A percentile compares a stretch with the other conserved stretches of the same genome.
phyloP scores from a whole-genome alignment of 78 protist species.

The Fonticula alba region DNA sequence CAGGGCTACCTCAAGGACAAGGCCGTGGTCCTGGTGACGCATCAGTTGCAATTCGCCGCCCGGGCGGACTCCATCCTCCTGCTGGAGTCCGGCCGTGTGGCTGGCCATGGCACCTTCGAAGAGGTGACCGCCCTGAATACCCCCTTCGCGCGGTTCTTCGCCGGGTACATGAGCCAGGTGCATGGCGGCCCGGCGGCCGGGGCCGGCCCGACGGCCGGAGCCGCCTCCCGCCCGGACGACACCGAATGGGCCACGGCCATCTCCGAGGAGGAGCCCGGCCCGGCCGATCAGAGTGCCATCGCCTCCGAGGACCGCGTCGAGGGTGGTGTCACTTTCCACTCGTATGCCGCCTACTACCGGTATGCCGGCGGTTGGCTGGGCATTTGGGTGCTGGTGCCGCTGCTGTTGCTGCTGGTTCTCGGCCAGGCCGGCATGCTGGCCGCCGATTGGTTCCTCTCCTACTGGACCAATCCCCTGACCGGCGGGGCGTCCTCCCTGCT shows the following conservation, averaged over 20 bases:
- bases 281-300: too few relatives aligned
- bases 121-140: too few relatives aligned
- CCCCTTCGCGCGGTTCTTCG: too few relatives aligned
- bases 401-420: background rate
- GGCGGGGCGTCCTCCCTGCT: too few relatives aligned
- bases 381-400: slow-evolving; percentile 4
- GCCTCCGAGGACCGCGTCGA: too few relatives aligned
- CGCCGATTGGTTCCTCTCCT: background rate
- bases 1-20: slow-evolving; percentile 22
- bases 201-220: too few relatives aligned
- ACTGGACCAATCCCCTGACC: background rate
- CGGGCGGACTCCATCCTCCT: slow-evolving; percentile 12
- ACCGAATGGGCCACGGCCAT: too few relatives aligned
- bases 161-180: too few relatives aligned
- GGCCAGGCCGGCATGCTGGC: background rate
- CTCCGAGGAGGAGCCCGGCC: too few relatives aligned
- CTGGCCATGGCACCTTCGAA: slow-evolving; percentile 30
- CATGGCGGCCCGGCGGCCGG: too few relatives aligned
- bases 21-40: slow-evolving; percentile 58
- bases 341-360: background rate
- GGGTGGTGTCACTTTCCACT: too few relatives aligned
- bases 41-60: slow-evolving; percentile 24
- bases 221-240: too few relatives aligned
- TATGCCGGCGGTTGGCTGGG: background rate
- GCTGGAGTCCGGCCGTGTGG: slow-evolving; percentile 38